These are phyloP conservation scores for Xylaria palmicola DNA, from an alignment of 495 filamentous ascomycete genomes.

Conservation along the genomic window DNA sequence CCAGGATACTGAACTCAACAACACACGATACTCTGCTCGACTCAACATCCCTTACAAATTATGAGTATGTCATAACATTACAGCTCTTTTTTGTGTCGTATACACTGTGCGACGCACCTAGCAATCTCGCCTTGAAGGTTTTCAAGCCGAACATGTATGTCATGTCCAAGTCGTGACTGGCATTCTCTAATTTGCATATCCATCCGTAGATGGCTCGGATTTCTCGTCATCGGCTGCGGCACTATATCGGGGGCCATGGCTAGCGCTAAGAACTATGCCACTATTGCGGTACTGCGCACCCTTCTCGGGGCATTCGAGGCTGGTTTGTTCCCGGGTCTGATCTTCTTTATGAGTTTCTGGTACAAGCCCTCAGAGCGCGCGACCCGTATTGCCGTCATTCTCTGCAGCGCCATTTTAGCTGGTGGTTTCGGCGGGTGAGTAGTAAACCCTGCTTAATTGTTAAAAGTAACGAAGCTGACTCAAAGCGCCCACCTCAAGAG, in stretches of 20 bases:
- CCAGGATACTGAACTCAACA: slow-evolving; percentile 55
- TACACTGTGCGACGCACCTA: slow-evolving; percentile 22
- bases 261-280: slow-evolving; percentile 22
- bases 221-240: slow-evolving; percentile 22
- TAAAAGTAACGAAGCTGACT: not conserved
- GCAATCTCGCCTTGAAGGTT: slow-evolving; percentile 25
- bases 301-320: slow-evolving; percentile 32
- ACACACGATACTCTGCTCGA: slow-evolving; percentile 22
- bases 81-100: slow-evolving; percentile 73
- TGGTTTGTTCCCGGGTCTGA: slow-evolving; percentile 47
- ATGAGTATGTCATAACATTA: slow-evolving; percentile 38
- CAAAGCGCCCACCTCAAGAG: slow-evolving; percentile 23
- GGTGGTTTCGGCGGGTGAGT: slow-evolving; percentile 41
- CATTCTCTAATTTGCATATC: not conserved
- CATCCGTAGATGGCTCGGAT: slow-evolving; percentile 21
- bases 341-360: slow-evolving; percentile 49
- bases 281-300: slow-evolving; percentile 20
- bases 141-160: slow-evolving; percentile 11
- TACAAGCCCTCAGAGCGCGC: slow-evolving; percentile 51
- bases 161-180: not conserved
- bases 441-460: not conserved
- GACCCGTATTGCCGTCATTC: slow-evolving; percentile 46
- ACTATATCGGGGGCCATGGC: slow-evolving; percentile 25
- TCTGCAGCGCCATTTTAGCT: slow-evolving; percentile 47
- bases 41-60: slow-evolving; percentile 19